These are phyloP conservation scores for Boletus subparvulus DNA, from an alignment of 768 basidiomycete genomes.

Conservation along the genomic window DNA sequence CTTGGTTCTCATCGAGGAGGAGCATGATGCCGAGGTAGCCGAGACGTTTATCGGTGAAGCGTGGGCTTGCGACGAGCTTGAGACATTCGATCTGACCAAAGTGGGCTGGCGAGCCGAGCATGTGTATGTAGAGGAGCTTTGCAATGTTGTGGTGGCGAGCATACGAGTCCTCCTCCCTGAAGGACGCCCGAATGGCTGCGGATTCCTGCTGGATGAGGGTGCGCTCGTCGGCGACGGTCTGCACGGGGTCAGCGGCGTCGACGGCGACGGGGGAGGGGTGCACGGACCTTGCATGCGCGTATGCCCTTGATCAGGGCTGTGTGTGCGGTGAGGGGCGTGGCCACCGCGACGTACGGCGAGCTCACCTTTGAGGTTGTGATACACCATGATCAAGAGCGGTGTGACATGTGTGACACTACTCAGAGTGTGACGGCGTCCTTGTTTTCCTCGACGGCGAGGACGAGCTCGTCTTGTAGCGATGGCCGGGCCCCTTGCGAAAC, in stretches of 20 bases:
- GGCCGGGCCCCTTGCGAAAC: conserved; percentile 27
- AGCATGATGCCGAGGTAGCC: conserved; percentile 99
- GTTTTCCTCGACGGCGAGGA: conserved; percentile 17
- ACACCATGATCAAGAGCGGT: conserved; percentile 54
- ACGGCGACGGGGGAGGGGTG: conserved; percentile 16
- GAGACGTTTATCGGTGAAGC: conserved; percentile 93
- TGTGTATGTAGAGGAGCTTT: conserved; percentile 97
- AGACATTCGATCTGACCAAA: conserved; percentile 99
- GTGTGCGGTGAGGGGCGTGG: conserved; percentile 20
- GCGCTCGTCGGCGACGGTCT: conserved; percentile 99
- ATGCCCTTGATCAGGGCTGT: conserved; percentile 97
- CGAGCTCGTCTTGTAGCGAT: conserved; percentile 24
- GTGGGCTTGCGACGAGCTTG: conserved; percentile 90
- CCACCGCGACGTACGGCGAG: not conserved
- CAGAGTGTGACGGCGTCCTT: conserved; percentile 16
- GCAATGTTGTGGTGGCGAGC: conserved; percentile 96
- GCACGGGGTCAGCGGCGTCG: conserved; percentile 21
- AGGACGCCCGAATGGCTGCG: conserved; percentile 93
- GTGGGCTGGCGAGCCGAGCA: conserved; percentile 98
- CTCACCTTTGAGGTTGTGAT: conserved; percentile 84
- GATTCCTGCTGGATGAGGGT: conserved; percentile 96
- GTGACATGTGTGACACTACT: conserved; percentile 26
- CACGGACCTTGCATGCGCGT: conserved; percentile 86
- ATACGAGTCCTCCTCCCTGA: conserved; percentile 95
- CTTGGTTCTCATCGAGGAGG: conserved; percentile 94